Conservation (phyloP, 1,284 basidiomycete species). For the Chalciporus sp. region DNA sequence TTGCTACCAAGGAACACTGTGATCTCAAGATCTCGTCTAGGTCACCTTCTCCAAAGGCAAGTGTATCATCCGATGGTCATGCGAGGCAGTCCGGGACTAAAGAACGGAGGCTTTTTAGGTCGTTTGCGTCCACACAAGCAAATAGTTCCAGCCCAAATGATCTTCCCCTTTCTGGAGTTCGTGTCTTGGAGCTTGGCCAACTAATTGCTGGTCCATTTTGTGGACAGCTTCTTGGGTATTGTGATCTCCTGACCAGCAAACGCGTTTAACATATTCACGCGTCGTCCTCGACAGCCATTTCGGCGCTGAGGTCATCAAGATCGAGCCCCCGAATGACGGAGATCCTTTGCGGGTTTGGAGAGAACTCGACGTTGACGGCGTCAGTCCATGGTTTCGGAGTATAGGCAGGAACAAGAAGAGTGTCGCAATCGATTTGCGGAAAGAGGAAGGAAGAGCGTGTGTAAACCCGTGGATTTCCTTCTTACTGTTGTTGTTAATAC, state of each 20-base stretch:
- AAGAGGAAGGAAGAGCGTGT: conserved; percentile 62
- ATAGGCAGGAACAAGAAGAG: conserved; percentile 74
- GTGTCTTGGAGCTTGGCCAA: conserved; percentile 71
- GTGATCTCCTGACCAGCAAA: background rate
- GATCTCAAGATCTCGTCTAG: background rate
- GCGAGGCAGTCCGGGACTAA: background rate
- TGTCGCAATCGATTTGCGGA: conserved; percentile 64
- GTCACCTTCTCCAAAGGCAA: background rate
- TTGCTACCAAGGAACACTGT: background rate
- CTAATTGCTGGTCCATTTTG: conserved; percentile 73
- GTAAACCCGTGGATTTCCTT: conserved; percentile 21
- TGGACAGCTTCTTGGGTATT: conserved; percentile 67
- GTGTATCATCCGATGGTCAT: background rate
- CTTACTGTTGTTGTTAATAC: background rate
- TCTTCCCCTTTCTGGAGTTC: conserved; percentile 58
- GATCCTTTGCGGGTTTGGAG: conserved; percentile 73
- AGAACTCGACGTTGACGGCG: conserved; percentile 68
- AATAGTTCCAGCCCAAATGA: conserved; percentile 15
- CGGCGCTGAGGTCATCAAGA: conserved; percentile 71
- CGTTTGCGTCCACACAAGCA: conserved; percentile 12
- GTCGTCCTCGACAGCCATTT: conserved; percentile 53
- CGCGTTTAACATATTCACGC: background rate
- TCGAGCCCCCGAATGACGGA: conserved; percentile 61
- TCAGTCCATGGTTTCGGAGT: conserved; percentile 73
- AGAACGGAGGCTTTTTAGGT: background rate